Evolutionary conservation across 306 rosid species (phyloP).

Genomic region (Malus asiatica): DNA sequence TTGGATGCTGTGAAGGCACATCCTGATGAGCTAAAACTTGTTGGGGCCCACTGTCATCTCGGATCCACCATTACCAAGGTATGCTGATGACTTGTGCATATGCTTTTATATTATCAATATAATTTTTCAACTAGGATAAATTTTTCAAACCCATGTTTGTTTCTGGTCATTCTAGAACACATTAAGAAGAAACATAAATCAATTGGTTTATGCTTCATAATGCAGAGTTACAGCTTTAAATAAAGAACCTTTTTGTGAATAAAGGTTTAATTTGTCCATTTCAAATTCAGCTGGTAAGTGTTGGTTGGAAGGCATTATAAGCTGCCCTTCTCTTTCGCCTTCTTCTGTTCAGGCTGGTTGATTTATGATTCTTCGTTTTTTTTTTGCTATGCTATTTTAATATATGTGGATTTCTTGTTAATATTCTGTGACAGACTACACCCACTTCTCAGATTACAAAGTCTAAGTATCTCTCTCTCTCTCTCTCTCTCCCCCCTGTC

Average conservation of each 20-base stretch:
- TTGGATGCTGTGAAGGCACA: constrained; percentile 76
- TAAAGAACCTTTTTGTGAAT: not conserved
- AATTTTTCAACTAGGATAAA: not conserved
- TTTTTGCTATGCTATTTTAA: not conserved
- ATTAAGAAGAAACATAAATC: not conserved
- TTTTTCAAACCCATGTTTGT: not conserved
- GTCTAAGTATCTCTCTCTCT: not conserved
- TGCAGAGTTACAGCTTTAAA: not conserved
- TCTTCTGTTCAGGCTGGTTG: not conserved
- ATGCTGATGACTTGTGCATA: not conserved
- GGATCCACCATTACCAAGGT: constrained; percentile 98
- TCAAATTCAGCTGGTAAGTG: not conserved
- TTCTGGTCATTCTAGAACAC: not conserved
- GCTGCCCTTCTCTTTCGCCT: not conserved
- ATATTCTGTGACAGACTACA: not conserved
- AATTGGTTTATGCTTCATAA: not conserved
- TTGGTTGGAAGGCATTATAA: not conserved
- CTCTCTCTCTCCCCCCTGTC: not conserved
- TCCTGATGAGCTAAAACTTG: constrained; percentile 79
- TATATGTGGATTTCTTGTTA: not conserved
- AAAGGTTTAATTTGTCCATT: not conserved
- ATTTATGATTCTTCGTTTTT: not conserved
- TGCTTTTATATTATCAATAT: not conserved
- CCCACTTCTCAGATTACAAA: not conserved
- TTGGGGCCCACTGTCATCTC: constrained; percentile 95